Conservation (phyloP, 352 stramenopile genomes). For the Phytophthora sp. region DNA sequence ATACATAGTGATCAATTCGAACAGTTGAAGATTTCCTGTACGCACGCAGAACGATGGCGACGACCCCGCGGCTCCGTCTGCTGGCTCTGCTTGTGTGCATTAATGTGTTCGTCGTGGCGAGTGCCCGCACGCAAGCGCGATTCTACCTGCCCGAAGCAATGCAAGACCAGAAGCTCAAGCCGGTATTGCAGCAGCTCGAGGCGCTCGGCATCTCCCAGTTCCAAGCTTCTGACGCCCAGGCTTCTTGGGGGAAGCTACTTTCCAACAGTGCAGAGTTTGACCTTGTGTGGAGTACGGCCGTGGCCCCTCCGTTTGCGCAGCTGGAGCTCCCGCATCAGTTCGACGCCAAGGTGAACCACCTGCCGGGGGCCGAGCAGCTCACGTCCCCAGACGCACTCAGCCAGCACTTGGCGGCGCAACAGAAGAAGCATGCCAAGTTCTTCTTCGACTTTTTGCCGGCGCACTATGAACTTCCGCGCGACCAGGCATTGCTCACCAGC, state of each 20-base stretch:
- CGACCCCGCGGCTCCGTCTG: not conserved
- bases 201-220: conserved; percentile 63
- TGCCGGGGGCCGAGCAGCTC: conserved; percentile 64
- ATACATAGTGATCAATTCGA: conserved; percentile 15
- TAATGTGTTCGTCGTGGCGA: not conserved
- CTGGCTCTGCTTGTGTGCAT: conserved; percentile 15
- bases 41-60: conserved; percentile 8
- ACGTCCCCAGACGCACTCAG: conserved; percentile 50
- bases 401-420: conserved; percentile 49
- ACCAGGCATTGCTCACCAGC: conserved; percentile 48
- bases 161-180: conserved; percentile 38
- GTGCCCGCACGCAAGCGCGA: conserved; percentile 36
- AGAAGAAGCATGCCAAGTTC: conserved; percentile 64
- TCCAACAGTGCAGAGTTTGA: conserved; percentile 59
- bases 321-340: conserved; percentile 55
- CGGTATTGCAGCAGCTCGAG: conserved; percentile 59
- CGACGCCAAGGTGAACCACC: conserved; percentile 67
- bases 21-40: conserved; percentile 23
- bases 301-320: conserved; percentile 38
- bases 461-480: conserved; percentile 68
- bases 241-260: conserved; percentile 50
- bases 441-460: conserved; percentile 72
- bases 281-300: conserved; percentile 64
- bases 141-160: conserved; percentile 61
- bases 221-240: conserved; percentile 34